A percentile compares a stretch with the other conserved stretches of the same genome.
Conservation (phyloP, 2,329 filamentous ascomycete genomes). For the Mariannaea sp. region DNA sequence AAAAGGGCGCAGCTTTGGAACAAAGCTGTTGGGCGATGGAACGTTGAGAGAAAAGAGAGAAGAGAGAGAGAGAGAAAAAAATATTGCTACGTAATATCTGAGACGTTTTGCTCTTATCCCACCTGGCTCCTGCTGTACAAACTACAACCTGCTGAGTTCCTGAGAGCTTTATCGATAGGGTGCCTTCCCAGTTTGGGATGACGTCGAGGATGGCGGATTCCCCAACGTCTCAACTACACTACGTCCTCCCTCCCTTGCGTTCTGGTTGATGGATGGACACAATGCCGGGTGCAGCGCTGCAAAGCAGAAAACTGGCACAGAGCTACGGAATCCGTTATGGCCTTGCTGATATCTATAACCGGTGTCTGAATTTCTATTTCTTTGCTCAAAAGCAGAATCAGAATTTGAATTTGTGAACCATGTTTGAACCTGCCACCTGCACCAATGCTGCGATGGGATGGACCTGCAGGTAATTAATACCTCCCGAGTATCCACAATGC, state of each 20-base stretch:
- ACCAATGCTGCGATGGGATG: not conserved
- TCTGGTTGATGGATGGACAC: not conserved
- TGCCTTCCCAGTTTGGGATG: constrained; percentile 26
- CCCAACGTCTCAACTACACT: constrained; percentile 33
- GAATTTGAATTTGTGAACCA: no score
- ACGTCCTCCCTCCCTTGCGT: constrained; percentile 27
- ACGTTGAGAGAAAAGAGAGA: constrained; percentile 18
- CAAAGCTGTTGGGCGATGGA: constrained; percentile 17
- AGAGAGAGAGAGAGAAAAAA: constrained; percentile 14
- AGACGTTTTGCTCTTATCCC: constrained; percentile 30
- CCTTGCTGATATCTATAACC: no score
- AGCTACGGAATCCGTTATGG: no score
- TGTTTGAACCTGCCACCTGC: no score
- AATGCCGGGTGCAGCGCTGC: no score
- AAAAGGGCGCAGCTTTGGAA: constrained; percentile 17
- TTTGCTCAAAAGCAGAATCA: no score
- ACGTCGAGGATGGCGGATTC: constrained; percentile 34
- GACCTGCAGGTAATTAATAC: not conserved
- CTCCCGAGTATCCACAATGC: not conserved
- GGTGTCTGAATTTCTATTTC: no score
- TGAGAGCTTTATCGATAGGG: constrained; percentile 39
- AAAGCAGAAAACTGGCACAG: no score
- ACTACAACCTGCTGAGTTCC: constrained; percentile 6
- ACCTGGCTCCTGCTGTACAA: constrained; percentile 18
- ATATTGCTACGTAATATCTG: constrained; percentile 30